phyloP scores from a whole-genome alignment of 1,139 yeast genomes.

The Geotrichum macrosporum region DNA sequence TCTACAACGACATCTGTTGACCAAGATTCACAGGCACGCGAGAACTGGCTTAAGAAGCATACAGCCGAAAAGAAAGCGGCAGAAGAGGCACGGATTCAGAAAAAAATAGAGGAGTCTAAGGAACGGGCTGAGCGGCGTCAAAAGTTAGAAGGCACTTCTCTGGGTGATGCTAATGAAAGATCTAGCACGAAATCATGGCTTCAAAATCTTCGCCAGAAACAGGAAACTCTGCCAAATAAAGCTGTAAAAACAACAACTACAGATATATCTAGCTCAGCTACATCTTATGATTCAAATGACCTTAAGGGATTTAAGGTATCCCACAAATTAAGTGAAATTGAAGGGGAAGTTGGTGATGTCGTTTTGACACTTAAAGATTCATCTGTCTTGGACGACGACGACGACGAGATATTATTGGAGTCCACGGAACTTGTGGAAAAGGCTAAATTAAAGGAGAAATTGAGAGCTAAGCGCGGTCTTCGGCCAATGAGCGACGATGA shows the following conservation, averaged over 20 bases:
- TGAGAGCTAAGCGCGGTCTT: slow-evolving; percentile 33
- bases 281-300: slow-evolving; percentile 30
- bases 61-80: slow-evolving; percentile 25
- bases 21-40: slow-evolving; percentile 34
- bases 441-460: slow-evolving; percentile 34
- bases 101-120: slow-evolving; percentile 24
- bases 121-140: slow-evolving; percentile 28
- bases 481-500: slow-evolving; percentile 33
- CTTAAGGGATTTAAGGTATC: slow-evolving; percentile 45
- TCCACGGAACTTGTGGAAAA: slow-evolving; percentile 44
- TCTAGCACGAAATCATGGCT: slow-evolving; percentile 28
- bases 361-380: slow-evolving; percentile 65
- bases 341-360: slow-evolving; percentile 44
- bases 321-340: slow-evolving; percentile 46
- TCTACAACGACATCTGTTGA: slow-evolving; percentile 22
- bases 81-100: slow-evolving; percentile 24
- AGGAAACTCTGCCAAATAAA: too few species aligned
- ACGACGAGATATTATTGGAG: slow-evolving; percentile 45
- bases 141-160: slow-evolving; percentile 31
- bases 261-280: slow-evolving; percentile 7
- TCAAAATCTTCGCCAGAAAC: slow-evolving; percentile 23
- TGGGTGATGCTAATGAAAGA: slow-evolving; percentile 31
- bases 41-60: slow-evolving; percentile 34
- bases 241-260: slow-evolving; percentile 12
- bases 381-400: slow-evolving; percentile 49